phyloP scores from a whole-genome alignment of 1,284 basidiomycete species.

The Puccinia coronata region DNA sequence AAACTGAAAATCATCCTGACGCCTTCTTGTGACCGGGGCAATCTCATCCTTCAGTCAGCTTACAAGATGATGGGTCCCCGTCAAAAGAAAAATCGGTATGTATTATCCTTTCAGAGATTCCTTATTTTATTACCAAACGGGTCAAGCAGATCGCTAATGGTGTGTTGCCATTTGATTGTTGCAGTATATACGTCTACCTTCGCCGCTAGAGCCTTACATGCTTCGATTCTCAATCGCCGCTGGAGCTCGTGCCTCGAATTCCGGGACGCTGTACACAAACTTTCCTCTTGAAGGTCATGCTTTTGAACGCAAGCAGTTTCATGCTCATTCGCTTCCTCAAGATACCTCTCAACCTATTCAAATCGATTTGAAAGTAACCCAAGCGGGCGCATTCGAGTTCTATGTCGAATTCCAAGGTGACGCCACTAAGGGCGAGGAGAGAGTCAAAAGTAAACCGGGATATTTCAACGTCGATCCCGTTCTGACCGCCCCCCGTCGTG shows the following conservation, averaged over 20 bases:
- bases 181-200: slow-evolving; percentile 90
- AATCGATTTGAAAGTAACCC: slow-evolving; percentile 88
- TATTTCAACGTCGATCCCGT: slow-evolving; percentile 95
- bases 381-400: slow-evolving; percentile 89
- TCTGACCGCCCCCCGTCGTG: slow-evolving; percentile 71
- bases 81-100: slow-evolving; percentile 76
- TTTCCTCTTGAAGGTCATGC: slow-evolving; percentile 85
- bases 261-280: slow-evolving; percentile 88
- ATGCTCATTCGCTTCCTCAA: slow-evolving; percentile 74
- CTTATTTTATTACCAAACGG: neutral
- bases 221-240: slow-evolving; percentile 83
- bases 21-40: neutral
- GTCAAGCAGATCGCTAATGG: neutral
- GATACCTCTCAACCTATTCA: slow-evolving; percentile 84
- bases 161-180: neutral
- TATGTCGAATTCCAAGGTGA: slow-evolving; percentile 80
- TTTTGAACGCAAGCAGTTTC: slow-evolving; percentile 76
- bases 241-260: slow-evolving; percentile 80
- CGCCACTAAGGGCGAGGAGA: slow-evolving; percentile 59
- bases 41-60: slow-evolving; percentile 13
- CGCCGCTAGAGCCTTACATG: slow-evolving; percentile 76
- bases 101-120: neutral
- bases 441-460: slow-evolving; percentile 74
- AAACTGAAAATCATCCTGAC: too few relatives aligned
- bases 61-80: slow-evolving; percentile 82